These are phyloP conservation scores for Ambispora gerdemannii DNA, from an alignment of 192 early-diverging fungal genomes.

Conservation along the genomic window DNA sequence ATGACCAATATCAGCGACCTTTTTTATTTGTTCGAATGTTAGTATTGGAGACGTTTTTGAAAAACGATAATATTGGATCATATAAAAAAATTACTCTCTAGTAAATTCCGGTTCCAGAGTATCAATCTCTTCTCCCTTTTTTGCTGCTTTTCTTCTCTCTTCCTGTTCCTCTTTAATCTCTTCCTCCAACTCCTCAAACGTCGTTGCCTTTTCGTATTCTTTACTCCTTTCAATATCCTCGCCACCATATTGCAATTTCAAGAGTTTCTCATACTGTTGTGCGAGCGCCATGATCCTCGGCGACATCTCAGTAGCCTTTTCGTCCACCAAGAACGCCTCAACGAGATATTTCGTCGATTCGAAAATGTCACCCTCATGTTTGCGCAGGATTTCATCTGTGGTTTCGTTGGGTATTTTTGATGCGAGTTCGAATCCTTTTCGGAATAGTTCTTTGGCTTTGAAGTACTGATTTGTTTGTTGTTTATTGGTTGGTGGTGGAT, in stretches of 20 bases:
- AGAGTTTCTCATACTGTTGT: conserved; percentile 53
- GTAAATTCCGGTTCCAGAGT: conserved; percentile 27
- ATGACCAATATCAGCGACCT: conserved; percentile 40
- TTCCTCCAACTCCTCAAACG: neutral
- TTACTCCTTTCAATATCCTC: conserved; percentile 29
- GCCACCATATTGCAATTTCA: conserved; percentile 25
- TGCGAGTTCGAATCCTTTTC: conserved; percentile 48
- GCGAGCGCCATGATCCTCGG: conserved; percentile 57
- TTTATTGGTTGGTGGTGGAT: no score
- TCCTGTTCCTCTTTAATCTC: conserved; percentile 37
- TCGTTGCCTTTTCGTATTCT: neutral
- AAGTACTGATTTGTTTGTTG: conserved; percentile 35
- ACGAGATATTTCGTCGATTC: conserved; percentile 53
- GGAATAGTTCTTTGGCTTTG: conserved; percentile 54
- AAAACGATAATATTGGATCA: neutral
- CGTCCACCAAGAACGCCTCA: conserved; percentile 57
- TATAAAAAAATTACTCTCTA: conserved; percentile 20
- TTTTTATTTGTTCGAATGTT: neutral
- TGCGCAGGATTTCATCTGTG: conserved; percentile 46
- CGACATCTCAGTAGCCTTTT: conserved; percentile 58
- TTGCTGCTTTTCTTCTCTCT: conserved; percentile 21
- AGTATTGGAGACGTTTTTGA: neutral
- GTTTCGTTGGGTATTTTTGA: conserved; percentile 49
- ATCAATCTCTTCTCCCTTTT: conserved; percentile 16
- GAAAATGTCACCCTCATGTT: conserved; percentile 51